Evolutionary conservation across 2,329 filamentous ascomycete genomes (phyloP).

Genomic region (Aspergillus uvarum): DNA sequence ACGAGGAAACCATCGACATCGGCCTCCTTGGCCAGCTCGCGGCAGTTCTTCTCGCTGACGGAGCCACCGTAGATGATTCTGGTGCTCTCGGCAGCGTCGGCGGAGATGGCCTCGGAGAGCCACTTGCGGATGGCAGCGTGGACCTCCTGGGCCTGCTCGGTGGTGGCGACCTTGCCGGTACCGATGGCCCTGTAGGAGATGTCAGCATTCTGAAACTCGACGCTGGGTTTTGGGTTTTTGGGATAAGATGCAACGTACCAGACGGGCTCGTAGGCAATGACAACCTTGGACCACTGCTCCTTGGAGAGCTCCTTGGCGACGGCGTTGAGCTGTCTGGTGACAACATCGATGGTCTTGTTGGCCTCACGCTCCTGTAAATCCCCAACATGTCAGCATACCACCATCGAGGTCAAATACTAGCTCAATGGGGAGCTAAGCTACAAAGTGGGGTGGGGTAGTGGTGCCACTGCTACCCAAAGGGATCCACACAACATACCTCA

Average conservation of each 20-base stretch:
- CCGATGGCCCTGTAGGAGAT: slow-evolving; percentile 61
- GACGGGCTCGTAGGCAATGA: slow-evolving; percentile 98
- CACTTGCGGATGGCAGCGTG: slow-evolving; percentile 89
- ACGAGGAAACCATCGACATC: slow-evolving; percentile 99
- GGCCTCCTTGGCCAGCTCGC: slow-evolving; percentile 82
- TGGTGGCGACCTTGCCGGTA: slow-evolving; percentile 89
- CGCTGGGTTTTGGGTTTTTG: no score
- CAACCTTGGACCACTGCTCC: slow-evolving; percentile 88
- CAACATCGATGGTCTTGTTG: slow-evolving; percentile 72
- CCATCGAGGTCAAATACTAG: no score
- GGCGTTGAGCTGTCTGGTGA: slow-evolving; percentile 77
- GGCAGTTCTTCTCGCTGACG: slow-evolving; percentile 98
- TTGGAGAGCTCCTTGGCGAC: slow-evolving; percentile 66
- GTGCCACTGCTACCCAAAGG: slow-evolving; percentile 10
- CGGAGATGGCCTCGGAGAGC: slow-evolving; percentile 72
- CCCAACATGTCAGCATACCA: not conserved
- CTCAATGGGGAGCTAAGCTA: no score
- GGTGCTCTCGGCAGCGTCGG: slow-evolving; percentile 78
- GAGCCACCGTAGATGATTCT: slow-evolving; percentile 95
- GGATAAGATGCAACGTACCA: slow-evolving; percentile 59
- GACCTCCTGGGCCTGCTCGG: slow-evolving; percentile 88
- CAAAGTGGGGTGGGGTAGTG: no score
- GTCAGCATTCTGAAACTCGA: no score
- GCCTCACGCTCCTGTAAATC: slow-evolving; percentile 69
- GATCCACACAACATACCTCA: slow-evolving; percentile 51